Evolutionary conservation across 2,329 filamentous ascomycete species (phyloP).

Genomic region (Pyricularia grisea): DNA sequence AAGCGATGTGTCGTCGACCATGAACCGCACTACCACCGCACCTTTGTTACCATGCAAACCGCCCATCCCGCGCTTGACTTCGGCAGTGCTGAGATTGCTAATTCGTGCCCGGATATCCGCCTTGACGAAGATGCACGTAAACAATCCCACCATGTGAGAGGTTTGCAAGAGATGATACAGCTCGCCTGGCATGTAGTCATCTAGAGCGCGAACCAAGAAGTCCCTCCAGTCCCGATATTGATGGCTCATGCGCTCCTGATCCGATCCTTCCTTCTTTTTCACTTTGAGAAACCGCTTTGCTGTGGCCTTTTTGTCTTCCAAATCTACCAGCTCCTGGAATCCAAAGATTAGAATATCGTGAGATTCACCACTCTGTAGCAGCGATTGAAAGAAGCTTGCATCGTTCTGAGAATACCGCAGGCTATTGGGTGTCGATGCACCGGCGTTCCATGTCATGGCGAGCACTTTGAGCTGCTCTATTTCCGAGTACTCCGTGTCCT

Average conservation of each 20-base stretch:
- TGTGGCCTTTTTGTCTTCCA: slow-evolving; percentile 94
- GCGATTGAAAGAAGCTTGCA: slow-evolving; percentile 68
- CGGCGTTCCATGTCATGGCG: slow-evolving; percentile 94
- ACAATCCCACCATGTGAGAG: slow-evolving; percentile 83
- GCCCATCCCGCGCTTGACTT: slow-evolving; percentile 94
- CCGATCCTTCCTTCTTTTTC: slow-evolving; percentile 64
- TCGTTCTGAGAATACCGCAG: slow-evolving; percentile 63
- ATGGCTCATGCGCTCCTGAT: slow-evolving; percentile 89
- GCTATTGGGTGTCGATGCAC: slow-evolving; percentile 83
- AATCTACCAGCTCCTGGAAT: slow-evolving; percentile 95
- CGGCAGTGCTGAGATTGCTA: slow-evolving; percentile 64
- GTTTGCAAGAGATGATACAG: slow-evolving; percentile 83
- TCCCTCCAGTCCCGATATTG: slow-evolving; percentile 97
- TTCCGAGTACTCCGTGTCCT: slow-evolving; percentile 73
- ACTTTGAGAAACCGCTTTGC: slow-evolving; percentile 92
- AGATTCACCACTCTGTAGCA: slow-evolving; percentile 65
- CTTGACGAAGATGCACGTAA: slow-evolving; percentile 93
- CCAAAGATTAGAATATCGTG: slow-evolving; percentile 92
- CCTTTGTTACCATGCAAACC: slow-evolving; percentile 96
- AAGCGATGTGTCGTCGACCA: slow-evolving; percentile 85
- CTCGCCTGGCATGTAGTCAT: slow-evolving; percentile 72
- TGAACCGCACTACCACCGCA: slow-evolving; percentile 82
- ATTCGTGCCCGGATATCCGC: slow-evolving; percentile 67
- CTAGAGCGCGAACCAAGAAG: slow-evolving; percentile 71
- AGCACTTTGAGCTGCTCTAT: slow-evolving; percentile 75